Evolutionary conservation across 768 basidiomycete species (phyloP), one percentile per base, ranked within the genome.

Genomic region (Dacryopinax primogenitus): DNA sequence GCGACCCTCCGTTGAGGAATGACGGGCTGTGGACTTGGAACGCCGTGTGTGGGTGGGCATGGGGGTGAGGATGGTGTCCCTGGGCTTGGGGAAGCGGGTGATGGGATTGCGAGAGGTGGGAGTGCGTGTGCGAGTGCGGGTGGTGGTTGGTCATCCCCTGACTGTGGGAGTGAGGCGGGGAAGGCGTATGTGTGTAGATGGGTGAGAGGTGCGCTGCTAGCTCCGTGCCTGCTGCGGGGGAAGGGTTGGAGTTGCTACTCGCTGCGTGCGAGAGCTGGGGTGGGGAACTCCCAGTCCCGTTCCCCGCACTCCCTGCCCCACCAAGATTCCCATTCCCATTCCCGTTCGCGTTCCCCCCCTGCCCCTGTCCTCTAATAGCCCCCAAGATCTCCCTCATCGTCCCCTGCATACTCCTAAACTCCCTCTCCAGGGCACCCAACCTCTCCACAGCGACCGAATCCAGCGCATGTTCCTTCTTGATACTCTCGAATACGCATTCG

Each of bases 401-500:
- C 13, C 51, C 51, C 51, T 58, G 51, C 51, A 58, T 4, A 30
- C 15, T 30, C 51, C 51, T 58, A 21, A 58, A 58, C 51, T 58
- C 51, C 51, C 51, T 58, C 51, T 58, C 51, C 13, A 58, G 26
- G 30, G 26, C 32, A 6, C 13, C 30, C 26, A 58, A 30, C 4
- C 51, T 11, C 51, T 58, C 51, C 15, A 58, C 51, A 6, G 51
- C 51, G 23, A 58, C 51, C 4, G 4, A 4, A 30, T 58, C 51
- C 13, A 58, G 26, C 51, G 51, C 51, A 30, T 58, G 51, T 21
- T 58, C 51, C 18, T 58, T 58, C 51, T 58, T 65, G 13, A 63
- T 64, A 0, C 64, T 47, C 15, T 66, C 36, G 64, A 69, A 69
- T 16, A 37, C 63, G 66, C 68, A 69, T 1, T 35, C 18, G 34